Percentiles rank a stretch among this genome's conserved stretches.
Evolutionary conservation across 441 rosid genomes (phyloP).

Genomic region (Euphorbia schlechtendalii): DNA sequence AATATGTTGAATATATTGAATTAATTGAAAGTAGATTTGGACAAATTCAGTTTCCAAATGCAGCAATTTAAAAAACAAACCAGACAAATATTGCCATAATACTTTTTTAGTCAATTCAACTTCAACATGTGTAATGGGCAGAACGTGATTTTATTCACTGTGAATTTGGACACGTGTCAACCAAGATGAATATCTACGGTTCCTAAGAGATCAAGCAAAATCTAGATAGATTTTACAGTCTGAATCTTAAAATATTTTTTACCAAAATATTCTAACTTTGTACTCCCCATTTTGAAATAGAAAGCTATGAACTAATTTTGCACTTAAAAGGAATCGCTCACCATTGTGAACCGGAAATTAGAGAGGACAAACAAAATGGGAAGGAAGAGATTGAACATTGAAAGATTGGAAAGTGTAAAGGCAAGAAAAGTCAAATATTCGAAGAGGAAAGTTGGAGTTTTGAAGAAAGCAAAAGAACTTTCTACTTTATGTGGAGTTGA

Average conservation of each 20-base stretch:
- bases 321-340: not conserved
- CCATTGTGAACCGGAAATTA: not conserved
- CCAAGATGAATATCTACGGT: too few species aligned
- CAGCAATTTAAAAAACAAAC: too few species aligned
- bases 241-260: not conserved
- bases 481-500: constrained; percentile 15
- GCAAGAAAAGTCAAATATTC: constrained; percentile 19
- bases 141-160: not conserved
- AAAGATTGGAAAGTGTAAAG: constrained; percentile 8
- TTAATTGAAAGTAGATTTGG: too few species aligned
- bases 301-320: not conserved
- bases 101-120: not conserved
- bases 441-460: constrained; percentile 15
- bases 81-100: too few species aligned
- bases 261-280: not conserved
- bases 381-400: constrained; percentile 4
- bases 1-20: too few species aligned
- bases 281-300: not conserved
- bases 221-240: not conserved
- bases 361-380: not conserved
- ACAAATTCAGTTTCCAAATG: too few species aligned
- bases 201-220: too few species aligned
- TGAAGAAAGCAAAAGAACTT: constrained; percentile 17
- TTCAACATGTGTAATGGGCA: not conserved
- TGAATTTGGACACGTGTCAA: not conserved